Percentiles rank a stretch among this genome's conserved stretches.
phyloP scores from a whole-genome alignment of 192 early-diverging fungal species.

The Gaertneriomyces sp. region DNA sequence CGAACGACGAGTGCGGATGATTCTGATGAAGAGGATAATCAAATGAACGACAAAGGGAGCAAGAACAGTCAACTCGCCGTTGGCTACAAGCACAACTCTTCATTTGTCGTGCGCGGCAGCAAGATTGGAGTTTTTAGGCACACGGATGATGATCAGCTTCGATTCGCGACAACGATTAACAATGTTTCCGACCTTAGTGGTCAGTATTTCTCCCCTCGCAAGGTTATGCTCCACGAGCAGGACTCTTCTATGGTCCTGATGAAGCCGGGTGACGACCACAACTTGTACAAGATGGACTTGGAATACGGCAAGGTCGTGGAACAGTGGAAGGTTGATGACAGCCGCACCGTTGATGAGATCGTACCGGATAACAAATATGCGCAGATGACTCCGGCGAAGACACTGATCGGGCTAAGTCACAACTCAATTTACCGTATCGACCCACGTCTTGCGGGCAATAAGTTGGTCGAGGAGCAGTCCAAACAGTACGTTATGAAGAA shows the following conservation, averaged over 20 bases:
- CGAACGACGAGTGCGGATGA: constrained; percentile 22
- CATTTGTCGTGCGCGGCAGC: constrained; percentile 86
- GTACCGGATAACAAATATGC: constrained; percentile 74
- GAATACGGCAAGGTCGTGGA: constrained; percentile 89
- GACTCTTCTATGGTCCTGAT: constrained; percentile 78
- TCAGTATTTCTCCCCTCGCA: constrained; percentile 62
- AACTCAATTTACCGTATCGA: constrained; percentile 86
- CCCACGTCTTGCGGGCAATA: constrained; percentile 70
- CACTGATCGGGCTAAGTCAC: constrained; percentile 76
- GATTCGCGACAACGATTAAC: constrained; percentile 79
- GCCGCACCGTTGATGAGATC: constrained; percentile 64
- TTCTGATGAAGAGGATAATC: constrained; percentile 40
- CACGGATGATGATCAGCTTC: constrained; percentile 62
- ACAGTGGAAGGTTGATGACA: constrained; percentile 83
- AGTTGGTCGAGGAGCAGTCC: constrained; percentile 66
- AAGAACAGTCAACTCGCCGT: constrained; percentile 80
- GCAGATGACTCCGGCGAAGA: constrained; percentile 69
- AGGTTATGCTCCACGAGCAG: constrained; percentile 82
- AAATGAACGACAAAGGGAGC: constrained; percentile 25
- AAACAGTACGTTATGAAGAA: constrained; percentile 70
- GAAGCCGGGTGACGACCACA: constrained; percentile 64
- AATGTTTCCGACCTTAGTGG: constrained; percentile 61
- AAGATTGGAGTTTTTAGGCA: constrained; percentile 87
- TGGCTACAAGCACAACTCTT: constrained; percentile 79
- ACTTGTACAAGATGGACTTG: constrained; percentile 86